A percentile compares a stretch with the other conserved stretches of the same genome.
Conservation (phyloP, 2,329 filamentous ascomycete genomes). For the Ophiostoma pallidulum region DNA sequence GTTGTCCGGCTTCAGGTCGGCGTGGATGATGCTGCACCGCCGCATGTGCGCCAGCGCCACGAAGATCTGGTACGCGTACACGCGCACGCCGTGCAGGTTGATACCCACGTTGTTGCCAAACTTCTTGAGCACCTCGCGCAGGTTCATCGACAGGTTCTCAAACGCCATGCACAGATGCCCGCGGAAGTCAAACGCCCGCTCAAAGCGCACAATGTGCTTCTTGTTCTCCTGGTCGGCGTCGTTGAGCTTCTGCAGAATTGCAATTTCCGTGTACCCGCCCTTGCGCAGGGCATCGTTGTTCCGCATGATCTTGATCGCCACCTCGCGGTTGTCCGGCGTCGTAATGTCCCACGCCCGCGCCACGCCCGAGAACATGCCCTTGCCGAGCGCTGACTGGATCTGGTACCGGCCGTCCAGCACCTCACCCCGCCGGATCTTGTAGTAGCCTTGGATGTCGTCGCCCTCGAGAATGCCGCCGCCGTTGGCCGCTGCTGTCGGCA, state of each 20-base stretch:
- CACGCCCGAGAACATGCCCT: slow-evolving; percentile 96
- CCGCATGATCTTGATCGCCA: slow-evolving; percentile 95
- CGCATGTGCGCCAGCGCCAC: slow-evolving; percentile 78
- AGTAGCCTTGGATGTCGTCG: slow-evolving; percentile 91
- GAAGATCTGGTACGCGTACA: slow-evolving; percentile 92
- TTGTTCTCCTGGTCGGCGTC: slow-evolving; percentile 78
- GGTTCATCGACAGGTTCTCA: slow-evolving; percentile 86
- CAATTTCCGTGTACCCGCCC: slow-evolving; percentile 88
- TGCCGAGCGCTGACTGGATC: slow-evolving; percentile 76
- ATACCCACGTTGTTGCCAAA: slow-evolving; percentile 92
- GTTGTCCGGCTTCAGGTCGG: slow-evolving; percentile 96
- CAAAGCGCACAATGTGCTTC: slow-evolving; percentile 83
- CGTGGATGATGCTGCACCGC: slow-evolving; percentile 88
- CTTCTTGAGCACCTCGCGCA: slow-evolving; percentile 90
- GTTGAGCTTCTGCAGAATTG: slow-evolving; percentile 80
- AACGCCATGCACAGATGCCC: slow-evolving; percentile 95
- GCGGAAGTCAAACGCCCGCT: slow-evolving; percentile 86
- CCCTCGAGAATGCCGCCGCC: slow-evolving; percentile 77
- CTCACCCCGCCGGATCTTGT: slow-evolving; percentile 88
- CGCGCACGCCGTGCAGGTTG: slow-evolving; percentile 75
- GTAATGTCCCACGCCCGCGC: slow-evolving; percentile 74
- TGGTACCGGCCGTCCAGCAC: slow-evolving; percentile 83
- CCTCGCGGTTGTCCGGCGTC: slow-evolving; percentile 57
- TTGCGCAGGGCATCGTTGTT: slow-evolving; percentile 91
- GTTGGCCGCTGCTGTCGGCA: slow-evolving; percentile 41